Evolutionary conservation across 805 yeast genomes (phyloP).

Genomic region (Zygoascus tannicola): DNA sequence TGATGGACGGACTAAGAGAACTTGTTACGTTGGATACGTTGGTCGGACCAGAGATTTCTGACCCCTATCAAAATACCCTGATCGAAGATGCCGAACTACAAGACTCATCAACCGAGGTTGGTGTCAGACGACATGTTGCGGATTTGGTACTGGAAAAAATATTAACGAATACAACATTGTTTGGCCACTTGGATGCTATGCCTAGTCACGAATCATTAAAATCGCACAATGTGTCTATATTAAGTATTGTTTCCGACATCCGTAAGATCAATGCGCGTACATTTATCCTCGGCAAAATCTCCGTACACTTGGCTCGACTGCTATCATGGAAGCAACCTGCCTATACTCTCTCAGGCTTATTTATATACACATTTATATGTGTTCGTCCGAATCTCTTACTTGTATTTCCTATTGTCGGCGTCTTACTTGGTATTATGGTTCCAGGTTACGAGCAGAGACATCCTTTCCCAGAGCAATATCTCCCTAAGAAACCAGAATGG

Average conservation of each 20-base stretch:
- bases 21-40: not conserved
- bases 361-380: conserved; percentile 57
- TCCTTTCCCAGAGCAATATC: conserved; percentile 35
- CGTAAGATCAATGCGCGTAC: conserved; percentile 2
- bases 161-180: not conserved
- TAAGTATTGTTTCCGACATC: conserved; percentile 42
- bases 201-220: conserved; percentile 13
- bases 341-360: conserved; percentile 50
- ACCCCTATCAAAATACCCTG: too few relatives aligned
- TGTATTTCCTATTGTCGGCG: conserved; percentile 49
- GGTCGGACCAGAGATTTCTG: not conserved
- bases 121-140: not conserved
- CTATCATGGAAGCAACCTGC: conserved; percentile 71
- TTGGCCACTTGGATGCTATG: not conserved
- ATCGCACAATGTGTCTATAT: conserved; percentile 49
- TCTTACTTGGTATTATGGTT: conserved; percentile 50
- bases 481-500: conserved; percentile 14
- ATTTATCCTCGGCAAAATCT: not conserved
- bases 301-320: conserved; percentile 46
- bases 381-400: conserved; percentile 61
- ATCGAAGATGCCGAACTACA: not conserved
- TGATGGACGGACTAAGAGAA: not conserved
- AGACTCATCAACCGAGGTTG: not conserved
- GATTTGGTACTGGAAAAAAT: conserved; percentile 3
- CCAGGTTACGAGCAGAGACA: conserved; percentile 66